Percentiles rank a stretch among this genome's conserved stretches.
Conservation (phyloP, 371 early-diverging fungal genomes). For the Syncephalastrum monosporum region DNA sequence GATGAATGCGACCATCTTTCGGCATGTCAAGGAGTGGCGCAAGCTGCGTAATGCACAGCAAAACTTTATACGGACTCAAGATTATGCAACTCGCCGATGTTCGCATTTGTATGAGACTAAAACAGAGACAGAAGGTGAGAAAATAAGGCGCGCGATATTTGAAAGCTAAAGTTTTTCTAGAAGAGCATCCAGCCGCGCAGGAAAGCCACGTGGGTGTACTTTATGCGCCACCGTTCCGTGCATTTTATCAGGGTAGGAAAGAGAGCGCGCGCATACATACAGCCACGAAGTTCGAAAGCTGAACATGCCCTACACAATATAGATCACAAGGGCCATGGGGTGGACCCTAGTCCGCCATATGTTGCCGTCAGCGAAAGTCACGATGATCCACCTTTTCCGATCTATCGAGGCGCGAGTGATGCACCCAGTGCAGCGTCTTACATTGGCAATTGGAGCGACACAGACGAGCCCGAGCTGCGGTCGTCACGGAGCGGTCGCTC, state of each 20-base stretch:
- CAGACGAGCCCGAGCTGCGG: conserved; percentile 3
- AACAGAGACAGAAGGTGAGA: conserved; percentile 19
- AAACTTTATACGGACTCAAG: conserved; percentile 64
- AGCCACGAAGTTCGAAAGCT: not conserved
- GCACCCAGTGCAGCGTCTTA: conserved; percentile 20
- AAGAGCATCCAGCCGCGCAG: conserved; percentile 11
- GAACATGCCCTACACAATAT: not conserved
- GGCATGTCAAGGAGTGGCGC: conserved; percentile 60
- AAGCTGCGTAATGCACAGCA: conserved; percentile 56
- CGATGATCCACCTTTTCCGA: conserved; percentile 1
- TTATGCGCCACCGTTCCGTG: conserved; percentile 58
- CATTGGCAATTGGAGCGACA: conserved; percentile 19
- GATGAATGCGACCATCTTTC: conserved; percentile 60
- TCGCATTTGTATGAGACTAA: conserved; percentile 58
- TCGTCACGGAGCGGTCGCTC: conserved; percentile 28
- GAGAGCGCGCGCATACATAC: not conserved
- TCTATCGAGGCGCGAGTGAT: conserved; percentile 15
- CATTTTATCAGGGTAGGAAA: conserved; percentile 35
- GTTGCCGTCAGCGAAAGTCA: not conserved
- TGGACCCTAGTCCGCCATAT: too few species aligned
- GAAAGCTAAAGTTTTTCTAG: not conserved
- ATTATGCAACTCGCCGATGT: conserved; percentile 63
- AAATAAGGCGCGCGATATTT: not conserved
- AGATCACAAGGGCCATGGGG: not conserved
- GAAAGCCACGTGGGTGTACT: conserved; percentile 58